Base-by-base conservation (phyloP, 2,329 filamentous ascomycete genomes). In the Epichloe uncinata region DNA sequence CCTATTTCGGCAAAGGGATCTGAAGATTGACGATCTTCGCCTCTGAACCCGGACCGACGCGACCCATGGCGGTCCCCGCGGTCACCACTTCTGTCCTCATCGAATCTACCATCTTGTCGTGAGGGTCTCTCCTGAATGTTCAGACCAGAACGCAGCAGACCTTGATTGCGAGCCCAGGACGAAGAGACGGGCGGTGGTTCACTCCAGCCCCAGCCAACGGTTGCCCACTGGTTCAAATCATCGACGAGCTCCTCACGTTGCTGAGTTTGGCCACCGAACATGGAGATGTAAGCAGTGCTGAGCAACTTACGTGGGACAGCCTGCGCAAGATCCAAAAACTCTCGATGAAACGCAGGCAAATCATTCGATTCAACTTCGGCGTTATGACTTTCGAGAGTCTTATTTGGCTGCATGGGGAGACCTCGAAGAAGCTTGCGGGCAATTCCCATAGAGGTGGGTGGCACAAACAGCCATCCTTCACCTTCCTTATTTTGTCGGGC, bases 401-500 rank as follows among this genome's bases (percentile, higher is more conserved):
- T 60, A 56, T 79, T 77, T 6, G 72, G 71, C 58, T 79, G 66
- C 55, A 88, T 71, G 13, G 82, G 82, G 13, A 89, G 70, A 4
- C 73, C 73, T 5, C 65, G 62, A 48, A 90, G 73, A 45, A 77
- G 69, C 9, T 60, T 57, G 42, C 76, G 71, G 3, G 78, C 70
- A 42, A 68, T 63, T 0, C 55, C 16, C 6, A 74, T 62, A 57
- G 87, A 82, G 13, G 71, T 60, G 11, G 77, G 65, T 1, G 78
- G 70, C 2, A 87, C 54, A 44, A 91, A 64, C 35, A 90, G 64
- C 74, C 78, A 87, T 50, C 82, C 85, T 60, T 86, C 73, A 42
- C 86, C 86, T 56, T 79, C 73, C 63, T 86, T 85, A 53, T 81
- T 79, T 30, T 85, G 85, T 60, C 87, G 82, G 50, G 75, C 86